These are phyloP conservation scores for Metarhizium album DNA, from an alignment of 2,329 filamentous ascomycete species.

Conservation along the genomic window DNA sequence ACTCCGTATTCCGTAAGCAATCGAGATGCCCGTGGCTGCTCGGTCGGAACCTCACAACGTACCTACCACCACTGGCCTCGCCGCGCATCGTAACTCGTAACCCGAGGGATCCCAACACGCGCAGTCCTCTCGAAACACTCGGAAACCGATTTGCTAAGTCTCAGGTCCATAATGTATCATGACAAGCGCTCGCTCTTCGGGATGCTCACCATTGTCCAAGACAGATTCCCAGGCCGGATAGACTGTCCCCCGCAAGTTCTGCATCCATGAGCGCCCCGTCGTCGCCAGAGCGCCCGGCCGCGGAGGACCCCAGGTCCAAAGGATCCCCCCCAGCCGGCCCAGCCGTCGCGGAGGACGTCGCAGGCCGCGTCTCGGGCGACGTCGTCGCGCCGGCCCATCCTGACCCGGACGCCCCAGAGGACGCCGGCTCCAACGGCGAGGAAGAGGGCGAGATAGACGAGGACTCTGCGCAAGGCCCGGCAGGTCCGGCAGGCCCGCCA, in stretches of 20 bases:
- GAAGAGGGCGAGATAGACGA: constrained; percentile 5
- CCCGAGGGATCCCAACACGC: neutral
- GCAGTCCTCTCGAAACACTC: neutral
- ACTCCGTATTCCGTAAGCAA: too few relatives aligned
- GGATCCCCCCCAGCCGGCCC: constrained; percentile 10
- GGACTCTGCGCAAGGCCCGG: too few relatives aligned
- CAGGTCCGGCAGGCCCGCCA: constrained; percentile 22
- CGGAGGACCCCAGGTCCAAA: constrained; percentile 10
- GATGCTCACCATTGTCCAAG: constrained; percentile 28
- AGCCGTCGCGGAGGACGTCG: constrained; percentile 7
- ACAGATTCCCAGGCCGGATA: constrained; percentile 13
- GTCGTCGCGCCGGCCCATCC: neutral
- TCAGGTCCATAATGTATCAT: constrained; percentile 30
- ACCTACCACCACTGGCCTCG: neutral
- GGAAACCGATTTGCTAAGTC: constrained; percentile 15
- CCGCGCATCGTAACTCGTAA: neutral
- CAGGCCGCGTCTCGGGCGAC: constrained; percentile 8
- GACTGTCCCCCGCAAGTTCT: neutral
- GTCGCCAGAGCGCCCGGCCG: constrained; percentile 7
- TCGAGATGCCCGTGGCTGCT: too few relatives aligned
- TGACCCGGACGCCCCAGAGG: neutral
- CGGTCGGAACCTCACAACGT: neutral
- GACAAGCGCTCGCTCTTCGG: constrained; percentile 20
- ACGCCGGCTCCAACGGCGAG: neutral
- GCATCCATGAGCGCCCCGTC: constrained; percentile 5